Evolutionary conservation across 192 early-diverging fungal species (phyloP).

Genomic region (Backusella sp.): DNA sequence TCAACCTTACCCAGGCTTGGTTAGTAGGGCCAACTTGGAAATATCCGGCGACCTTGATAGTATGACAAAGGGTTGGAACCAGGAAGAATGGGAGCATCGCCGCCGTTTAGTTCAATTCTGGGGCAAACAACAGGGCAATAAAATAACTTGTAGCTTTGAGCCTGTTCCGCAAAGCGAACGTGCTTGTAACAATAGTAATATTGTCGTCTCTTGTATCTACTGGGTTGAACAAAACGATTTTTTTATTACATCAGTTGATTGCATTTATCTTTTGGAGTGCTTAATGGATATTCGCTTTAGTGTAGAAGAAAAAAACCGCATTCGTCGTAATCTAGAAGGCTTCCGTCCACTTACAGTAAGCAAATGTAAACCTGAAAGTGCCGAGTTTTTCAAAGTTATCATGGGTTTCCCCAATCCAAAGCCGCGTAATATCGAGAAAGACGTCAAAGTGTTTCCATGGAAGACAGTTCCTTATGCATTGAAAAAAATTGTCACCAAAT

Average conservation of each 20-base stretch:
- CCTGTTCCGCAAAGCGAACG: not conserved
- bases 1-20: not conserved
- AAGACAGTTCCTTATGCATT: slow-evolving; percentile 61
- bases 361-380: slow-evolving; percentile 67
- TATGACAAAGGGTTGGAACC: slow-evolving; percentile 63
- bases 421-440: slow-evolving; percentile 83
- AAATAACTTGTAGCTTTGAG: not conserved
- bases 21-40: slow-evolving; percentile 55
- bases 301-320: slow-evolving; percentile 80
- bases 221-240: slow-evolving; percentile 69
- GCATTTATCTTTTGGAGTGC: slow-evolving; percentile 67
- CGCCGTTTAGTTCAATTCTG: slow-evolving; percentile 77
- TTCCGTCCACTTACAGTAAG: slow-evolving; percentile 73
- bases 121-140: slow-evolving; percentile 30
- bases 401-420: slow-evolving; percentile 79
- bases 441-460: slow-evolving; percentile 85
- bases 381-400: slow-evolving; percentile 77
- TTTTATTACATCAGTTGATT: slow-evolving; percentile 76
- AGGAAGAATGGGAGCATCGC: slow-evolving; percentile 58
- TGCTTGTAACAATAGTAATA: not conserved
- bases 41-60: slow-evolving; percentile 63
- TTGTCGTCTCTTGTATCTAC: slow-evolving; percentile 71
- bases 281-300: slow-evolving; percentile 69
- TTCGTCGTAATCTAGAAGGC: slow-evolving; percentile 79
- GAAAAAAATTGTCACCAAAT: slow-evolving; percentile 76